Base-by-base conservation (phyloP, 805 yeast species). In the Lachancea cidri region DNA sequence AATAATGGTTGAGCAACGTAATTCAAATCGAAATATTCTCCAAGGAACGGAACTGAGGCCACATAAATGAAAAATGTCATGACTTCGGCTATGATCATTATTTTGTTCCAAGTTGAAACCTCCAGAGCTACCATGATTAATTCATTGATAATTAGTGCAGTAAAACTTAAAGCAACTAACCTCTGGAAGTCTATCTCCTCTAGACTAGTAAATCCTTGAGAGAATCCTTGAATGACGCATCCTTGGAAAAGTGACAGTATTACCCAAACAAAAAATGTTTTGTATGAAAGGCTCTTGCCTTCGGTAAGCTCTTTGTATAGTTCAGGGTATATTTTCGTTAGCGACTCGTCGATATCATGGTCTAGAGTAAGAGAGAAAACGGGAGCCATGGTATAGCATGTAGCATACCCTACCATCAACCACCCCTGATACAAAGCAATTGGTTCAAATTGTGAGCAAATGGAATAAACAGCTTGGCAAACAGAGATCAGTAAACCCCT, bases 401-500 rank as follows among this genome's bases (percentile, higher is more conserved):
- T 93, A 2, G 98, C 95, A 64, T 93, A 93, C 2, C 98, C 99
- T 33, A 93, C 98, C 97, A 93, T 88, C 35, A 93, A 71, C 83
- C 95, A 91, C 2, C 99, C 99, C 60, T 93, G 91, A 58, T 85
- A 87, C 40, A 93, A 70, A 0, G 98, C 98, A 46, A 93, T 70
- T 1, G 99, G 99, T 62, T 89, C 98, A 60, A 87, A 93, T 3
- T 75, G 66, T 0, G 97, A 86, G 33, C 87, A 76, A 11, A 91
- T 76, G 2, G 97, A 88, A 61, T 77, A 93, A 13, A 93, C 88
- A 1, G 96, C 95, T 64, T 93, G 99, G 40, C 96, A 91, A 4
- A 91, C 89, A 2, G 96, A 86, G 38, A 93, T 91, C 33, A 93
- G 74, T 39, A 93, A 71, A 22, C 99, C 99, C 60, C 99, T 80